Percentiles rank a stretch among this genome's conserved stretches.
Evolutionary conservation across 2,329 filamentous ascomycete genomes (phyloP).

Genomic region (Dactylellina drechsleri): DNA sequence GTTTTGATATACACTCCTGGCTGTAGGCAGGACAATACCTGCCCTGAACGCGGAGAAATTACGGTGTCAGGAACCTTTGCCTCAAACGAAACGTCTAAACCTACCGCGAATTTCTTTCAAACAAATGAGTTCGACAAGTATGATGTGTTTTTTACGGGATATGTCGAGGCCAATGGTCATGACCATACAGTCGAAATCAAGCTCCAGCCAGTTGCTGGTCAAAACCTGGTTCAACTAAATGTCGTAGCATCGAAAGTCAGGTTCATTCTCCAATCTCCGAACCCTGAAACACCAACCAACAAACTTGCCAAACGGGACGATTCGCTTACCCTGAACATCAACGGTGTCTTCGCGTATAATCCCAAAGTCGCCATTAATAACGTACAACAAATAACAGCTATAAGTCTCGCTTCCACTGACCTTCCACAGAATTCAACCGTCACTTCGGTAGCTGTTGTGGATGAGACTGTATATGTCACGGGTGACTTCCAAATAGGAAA

Average conservation of each 20-base stretch:
- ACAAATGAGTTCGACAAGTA: constrained; percentile 98
- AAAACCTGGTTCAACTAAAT: constrained; percentile 70
- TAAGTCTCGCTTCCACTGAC: constrained; percentile 82
- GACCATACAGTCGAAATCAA: constrained; percentile 84
- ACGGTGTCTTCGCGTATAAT: constrained; percentile 90
- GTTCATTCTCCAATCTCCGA: constrained; percentile 69
- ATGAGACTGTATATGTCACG: constrained; percentile 65
- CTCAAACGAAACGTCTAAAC: constrained; percentile 63
- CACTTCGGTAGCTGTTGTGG: constrained; percentile 22
- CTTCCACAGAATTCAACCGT: constrained; percentile 61
- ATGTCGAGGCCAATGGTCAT: constrained; percentile 77
- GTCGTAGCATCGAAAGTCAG: constrained; percentile 88
- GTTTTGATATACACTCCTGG: constrained; percentile 93
- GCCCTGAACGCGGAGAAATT: constrained; percentile 78
- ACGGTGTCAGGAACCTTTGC: constrained; percentile 81
- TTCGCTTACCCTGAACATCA: constrained; percentile 67
- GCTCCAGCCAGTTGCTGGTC: constrained; percentile 74
- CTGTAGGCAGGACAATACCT: constrained; percentile 81
- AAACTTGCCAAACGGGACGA: constrained; percentile 7
- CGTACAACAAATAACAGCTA: constrained; percentile 73
- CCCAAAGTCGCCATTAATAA: constrained; percentile 75
- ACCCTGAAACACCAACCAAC: constrained; percentile 61
- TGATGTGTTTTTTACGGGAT: constrained; percentile 87
- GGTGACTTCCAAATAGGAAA: constrained; percentile 63
- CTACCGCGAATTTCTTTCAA: constrained; percentile 74